Base-by-base conservation (phyloP, 1,139 yeast species). In the Yamadazyma kanchanaburiensis region DNA sequence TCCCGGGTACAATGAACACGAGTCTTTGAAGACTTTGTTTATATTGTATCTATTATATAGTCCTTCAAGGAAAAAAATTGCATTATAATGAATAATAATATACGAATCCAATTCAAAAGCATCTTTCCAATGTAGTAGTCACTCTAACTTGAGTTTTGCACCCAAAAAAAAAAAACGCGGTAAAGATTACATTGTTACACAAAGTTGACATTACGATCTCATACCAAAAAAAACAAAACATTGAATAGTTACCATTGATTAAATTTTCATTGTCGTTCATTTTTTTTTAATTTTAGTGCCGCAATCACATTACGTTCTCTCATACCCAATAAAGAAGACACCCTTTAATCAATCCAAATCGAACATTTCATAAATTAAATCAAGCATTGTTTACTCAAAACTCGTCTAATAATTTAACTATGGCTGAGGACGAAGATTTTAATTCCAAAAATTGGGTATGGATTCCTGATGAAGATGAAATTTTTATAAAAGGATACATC, bases 401-500 rank as follows among this genome's bases (percentile, higher is more conserved):
- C 13, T 27, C 30, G 30, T 27, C 28, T 26, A 26, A 11, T 10
- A n/a, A 16, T n/a, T 6, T 11, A 3, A 19, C 3, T 9, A 48
- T 48, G 53, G 35, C 60, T 21, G 49, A 49, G 23, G 70, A 62
- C 34, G 73, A 65, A 40, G 76, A 74, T 27, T 71, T 70, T 48
- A 65, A 74, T 33, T 60, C 77, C 34, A 75, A 69, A 42, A 71
- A 67, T 43, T 76, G 83, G 75, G 94, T 87, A 4, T 88, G 96
- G 96, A 70, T 87, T 11, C 85, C 94, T 3, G 88, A 84, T 49
- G 62, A 64, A n/a, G 64, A 63, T 25, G 61, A 68, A 18, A 75
- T 82, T 11, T 89, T 85, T 55, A 63, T 72, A 24, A 80, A 79
- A 46, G 97, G 91, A 1, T 74, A 74, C 46, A 67, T 88, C 25